These are phyloP conservation scores for Blastomyces percursus DNA, from an alignment of 2,329 filamentous ascomycete species.

Conservation along the genomic window DNA sequence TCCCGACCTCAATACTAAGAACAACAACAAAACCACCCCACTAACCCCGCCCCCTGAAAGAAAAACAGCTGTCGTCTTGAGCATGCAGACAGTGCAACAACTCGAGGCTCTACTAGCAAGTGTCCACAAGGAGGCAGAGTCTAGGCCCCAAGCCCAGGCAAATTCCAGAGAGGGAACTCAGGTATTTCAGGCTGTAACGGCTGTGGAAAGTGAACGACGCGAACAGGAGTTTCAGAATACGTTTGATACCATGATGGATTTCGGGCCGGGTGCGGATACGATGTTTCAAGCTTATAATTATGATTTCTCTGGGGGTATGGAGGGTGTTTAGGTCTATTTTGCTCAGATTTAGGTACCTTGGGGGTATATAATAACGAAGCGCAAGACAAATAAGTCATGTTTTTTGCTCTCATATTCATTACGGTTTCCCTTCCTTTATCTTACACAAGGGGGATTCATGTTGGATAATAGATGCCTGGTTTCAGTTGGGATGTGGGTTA, in stretches of 20 bases:
- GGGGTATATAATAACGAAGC: not conserved
- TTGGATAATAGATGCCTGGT: not conserved
- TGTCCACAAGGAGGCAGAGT: not conserved
- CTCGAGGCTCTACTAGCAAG: slow-evolving; percentile 8
- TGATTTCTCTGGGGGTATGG: not conserved
- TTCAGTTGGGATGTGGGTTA: not conserved
- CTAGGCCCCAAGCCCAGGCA: not conserved
- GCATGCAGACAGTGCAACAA: slow-evolving; percentile 7
- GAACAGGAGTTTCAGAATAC: slow-evolving; percentile 5
- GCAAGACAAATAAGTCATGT: too few species aligned
- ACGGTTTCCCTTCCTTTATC: too few species aligned
- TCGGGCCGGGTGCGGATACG: slow-evolving; percentile 4
- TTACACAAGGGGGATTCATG: too few species aligned
- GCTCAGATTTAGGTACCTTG: not conserved
- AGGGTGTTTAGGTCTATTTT: not conserved
- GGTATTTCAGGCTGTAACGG: not conserved
- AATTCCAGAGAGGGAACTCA: not conserved
- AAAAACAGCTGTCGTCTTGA: not conserved
- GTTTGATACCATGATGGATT: slow-evolving; percentile 11
- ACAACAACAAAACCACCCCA: not conserved
- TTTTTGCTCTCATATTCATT: too few species aligned
- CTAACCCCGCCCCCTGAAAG: slow-evolving; percentile 9
- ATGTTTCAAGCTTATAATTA: slow-evolving; percentile 4
- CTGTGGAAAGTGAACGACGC: not conserved
- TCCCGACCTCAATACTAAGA: not conserved